Evolutionary conservation across 2,329 filamentous ascomycete genomes (phyloP).

Genomic region (Xylaria sp.): DNA sequence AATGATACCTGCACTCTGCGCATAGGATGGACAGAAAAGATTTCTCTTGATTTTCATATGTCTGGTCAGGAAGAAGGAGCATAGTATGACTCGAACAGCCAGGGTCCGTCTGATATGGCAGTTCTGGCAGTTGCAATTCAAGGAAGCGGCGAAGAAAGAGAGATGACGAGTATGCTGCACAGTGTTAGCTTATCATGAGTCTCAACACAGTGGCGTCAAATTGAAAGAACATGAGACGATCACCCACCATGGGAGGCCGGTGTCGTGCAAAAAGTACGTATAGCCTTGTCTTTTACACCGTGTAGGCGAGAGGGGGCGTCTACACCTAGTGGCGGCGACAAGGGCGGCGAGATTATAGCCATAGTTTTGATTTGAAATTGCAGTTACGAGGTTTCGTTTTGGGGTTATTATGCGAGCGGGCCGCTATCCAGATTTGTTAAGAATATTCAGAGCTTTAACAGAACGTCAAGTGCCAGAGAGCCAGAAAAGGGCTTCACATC

Average conservation of each 20-base stretch:
- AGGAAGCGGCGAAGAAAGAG: conserved; percentile 45
- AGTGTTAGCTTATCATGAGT: conserved; percentile 23
- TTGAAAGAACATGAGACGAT: background rate
- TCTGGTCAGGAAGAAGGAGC: conserved; percentile 41
- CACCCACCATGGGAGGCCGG: conserved; percentile 30
- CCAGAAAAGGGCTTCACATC: conserved; percentile 1
- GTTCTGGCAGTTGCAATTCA: conserved; percentile 38
- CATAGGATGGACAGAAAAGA: conserved; percentile 47
- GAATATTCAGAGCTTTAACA: background rate
- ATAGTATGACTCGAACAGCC: conserved; percentile 46
- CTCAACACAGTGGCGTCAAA: background rate
- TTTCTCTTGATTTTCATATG: conserved; percentile 27
- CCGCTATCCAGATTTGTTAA: background rate
- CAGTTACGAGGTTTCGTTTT: background rate
- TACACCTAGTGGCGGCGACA: background rate
- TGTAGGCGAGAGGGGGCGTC: conserved; percentile 10
- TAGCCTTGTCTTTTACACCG: conserved; percentile 14
- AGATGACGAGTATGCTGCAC: conserved; percentile 48
- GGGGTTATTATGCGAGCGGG: background rate
- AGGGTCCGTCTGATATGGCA: conserved; percentile 26
- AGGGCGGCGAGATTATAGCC: conserved; percentile 14
- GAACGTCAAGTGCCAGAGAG: background rate
- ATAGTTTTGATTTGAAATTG: conserved; percentile 7
- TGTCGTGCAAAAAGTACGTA: conserved; percentile 21
- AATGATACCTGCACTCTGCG: conserved; percentile 46